Evolutionary conservation across 2,329 filamentous ascomycete genomes (phyloP).

Genomic region (Rosellinia necatrix): DNA sequence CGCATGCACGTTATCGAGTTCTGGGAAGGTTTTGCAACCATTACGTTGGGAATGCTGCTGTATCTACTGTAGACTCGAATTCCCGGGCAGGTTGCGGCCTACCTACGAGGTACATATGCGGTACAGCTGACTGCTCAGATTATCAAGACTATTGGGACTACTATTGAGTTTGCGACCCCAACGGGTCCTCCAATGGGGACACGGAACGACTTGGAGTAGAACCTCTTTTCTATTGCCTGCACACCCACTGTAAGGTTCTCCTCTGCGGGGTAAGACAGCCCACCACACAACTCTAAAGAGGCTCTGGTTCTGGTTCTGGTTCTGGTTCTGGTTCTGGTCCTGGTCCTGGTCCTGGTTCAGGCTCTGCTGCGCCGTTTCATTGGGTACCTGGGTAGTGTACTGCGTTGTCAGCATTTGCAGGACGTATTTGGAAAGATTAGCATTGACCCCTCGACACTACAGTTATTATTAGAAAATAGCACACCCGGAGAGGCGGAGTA

Average conservation of each 20-base stretch:
- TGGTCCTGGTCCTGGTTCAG: too few species aligned
- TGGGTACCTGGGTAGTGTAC: slow-evolving; percentile 2
- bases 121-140: background rate
- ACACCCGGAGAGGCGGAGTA: too few species aligned
- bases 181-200: background rate
- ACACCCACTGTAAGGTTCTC: background rate
- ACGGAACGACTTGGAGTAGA: slow-evolving; percentile 7
- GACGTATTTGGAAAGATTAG: slow-evolving; percentile 13
- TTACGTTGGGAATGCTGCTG: too few species aligned
- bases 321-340: too few species aligned
- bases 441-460: background rate
- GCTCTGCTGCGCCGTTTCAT: slow-evolving; percentile 11
- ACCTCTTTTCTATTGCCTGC: background rate
- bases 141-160: background rate
- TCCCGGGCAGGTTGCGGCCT: too few species aligned
- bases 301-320: background rate
- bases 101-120: too few species aligned
- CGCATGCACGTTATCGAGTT: too few species aligned
- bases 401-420: slow-evolving; percentile 14
- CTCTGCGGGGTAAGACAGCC: slow-evolving; percentile 12
- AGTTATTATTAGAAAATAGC: slow-evolving; percentile 22
- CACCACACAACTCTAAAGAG: background rate
- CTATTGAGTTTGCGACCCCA: background rate
- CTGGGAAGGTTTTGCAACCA: too few species aligned
- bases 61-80: too few species aligned